phyloP scores from a whole-genome alignment of 2,329 filamentous ascomycete genomes.

The Rasamsonia emersonii region DNA sequence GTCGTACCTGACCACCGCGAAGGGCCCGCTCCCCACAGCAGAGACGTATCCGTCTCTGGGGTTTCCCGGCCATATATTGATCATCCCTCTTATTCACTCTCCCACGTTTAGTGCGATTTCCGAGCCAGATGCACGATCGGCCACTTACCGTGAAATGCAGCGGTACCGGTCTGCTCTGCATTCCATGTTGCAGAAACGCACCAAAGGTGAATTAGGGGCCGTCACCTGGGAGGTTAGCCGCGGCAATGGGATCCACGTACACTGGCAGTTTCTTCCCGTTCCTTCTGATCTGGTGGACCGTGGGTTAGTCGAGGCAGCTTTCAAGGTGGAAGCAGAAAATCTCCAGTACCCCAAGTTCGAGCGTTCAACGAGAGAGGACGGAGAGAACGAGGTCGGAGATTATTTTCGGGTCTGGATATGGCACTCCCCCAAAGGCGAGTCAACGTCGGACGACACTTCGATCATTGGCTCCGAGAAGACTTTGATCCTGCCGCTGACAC shows the following conservation, averaged over 20 bases:
- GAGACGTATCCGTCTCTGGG: conserved; percentile 62
- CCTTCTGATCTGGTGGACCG: conserved; percentile 57
- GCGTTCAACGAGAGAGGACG: conserved; percentile 29
- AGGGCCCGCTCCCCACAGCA: conserved; percentile 71
- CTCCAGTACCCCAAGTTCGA: conserved; percentile 49
- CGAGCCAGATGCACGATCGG: conserved; percentile 45
- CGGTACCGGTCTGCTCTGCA: conserved; percentile 71
- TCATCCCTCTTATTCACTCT: conserved; percentile 78
- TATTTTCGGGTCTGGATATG: conserved; percentile 81
- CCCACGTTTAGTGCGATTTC: conserved; percentile 64
- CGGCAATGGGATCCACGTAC: conserved; percentile 69
- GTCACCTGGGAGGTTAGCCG: conserved; percentile 93
- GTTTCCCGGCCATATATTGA: conserved; percentile 80
- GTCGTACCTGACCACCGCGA: conserved; percentile 81
- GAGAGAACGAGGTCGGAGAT: conserved; percentile 41
- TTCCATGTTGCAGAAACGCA: conserved; percentile 54
- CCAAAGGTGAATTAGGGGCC: conserved; percentile 56
- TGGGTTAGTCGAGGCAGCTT: conserved; percentile 76
- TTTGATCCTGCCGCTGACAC: conserved; percentile 64
- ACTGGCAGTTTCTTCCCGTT: conserved; percentile 88
- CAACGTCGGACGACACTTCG: conserved; percentile 6
- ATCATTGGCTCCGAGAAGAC: conserved; percentile 37
- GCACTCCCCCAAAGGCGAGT: conserved; percentile 34
- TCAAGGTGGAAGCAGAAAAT: conserved; percentile 82
- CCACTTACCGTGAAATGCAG: conserved; percentile 71